A percentile compares a stretch with the other conserved stretches of the same genome.
These are phyloP conservation scores for Sugiyamaella sp. DNA, from an alignment of 1,139 yeast species.

Conservation along the genomic window DNA sequence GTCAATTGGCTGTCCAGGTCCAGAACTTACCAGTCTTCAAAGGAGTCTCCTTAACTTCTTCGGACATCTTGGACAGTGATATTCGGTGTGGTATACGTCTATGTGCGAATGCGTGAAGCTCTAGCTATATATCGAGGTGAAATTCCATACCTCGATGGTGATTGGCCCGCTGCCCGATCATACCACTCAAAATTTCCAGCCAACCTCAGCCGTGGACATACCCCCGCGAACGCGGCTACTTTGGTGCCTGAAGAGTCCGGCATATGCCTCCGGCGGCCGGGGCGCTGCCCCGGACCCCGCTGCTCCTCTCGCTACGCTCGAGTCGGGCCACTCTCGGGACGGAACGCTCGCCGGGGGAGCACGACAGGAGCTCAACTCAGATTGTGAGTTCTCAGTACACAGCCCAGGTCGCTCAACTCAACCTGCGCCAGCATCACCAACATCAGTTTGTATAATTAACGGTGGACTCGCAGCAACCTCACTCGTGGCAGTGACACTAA, in stretches of 20 bases:
- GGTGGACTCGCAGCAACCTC: too few relatives aligned
- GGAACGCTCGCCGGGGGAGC: too few relatives aligned
- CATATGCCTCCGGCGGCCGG: slow-evolving; percentile 18
- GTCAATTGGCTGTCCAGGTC: background rate
- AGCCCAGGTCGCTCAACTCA: too few relatives aligned
- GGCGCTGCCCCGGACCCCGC: slow-evolving; percentile 3
- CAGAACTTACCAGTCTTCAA: slow-evolving; percentile 33
- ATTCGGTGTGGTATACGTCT: background rate
- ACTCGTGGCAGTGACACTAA: too few relatives aligned
- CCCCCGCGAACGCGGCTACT: too few relatives aligned
- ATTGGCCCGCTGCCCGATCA: slow-evolving; percentile 14
- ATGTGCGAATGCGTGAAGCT: background rate
- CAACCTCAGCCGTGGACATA: background rate
- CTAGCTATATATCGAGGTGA: background rate
- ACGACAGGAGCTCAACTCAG: too few relatives aligned
- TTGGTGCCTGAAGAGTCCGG: slow-evolving; percentile 35
- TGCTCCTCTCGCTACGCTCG: background rate
- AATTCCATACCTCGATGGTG: slow-evolving; percentile 7
- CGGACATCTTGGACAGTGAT: slow-evolving; percentile 26
- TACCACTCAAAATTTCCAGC: slow-evolving; percentile 2
- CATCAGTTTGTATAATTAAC: too few relatives aligned
- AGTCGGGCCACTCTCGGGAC: background rate
- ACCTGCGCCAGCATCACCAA: too few relatives aligned
- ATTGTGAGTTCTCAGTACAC: background rate
- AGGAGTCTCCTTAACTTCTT: slow-evolving; percentile 29